Percentiles rank a stretch among this genome's conserved stretches.
Evolutionary conservation across 192 early-diverging fungal genomes (phyloP).

Genomic region (Entomortierella beljakovae): DNA sequence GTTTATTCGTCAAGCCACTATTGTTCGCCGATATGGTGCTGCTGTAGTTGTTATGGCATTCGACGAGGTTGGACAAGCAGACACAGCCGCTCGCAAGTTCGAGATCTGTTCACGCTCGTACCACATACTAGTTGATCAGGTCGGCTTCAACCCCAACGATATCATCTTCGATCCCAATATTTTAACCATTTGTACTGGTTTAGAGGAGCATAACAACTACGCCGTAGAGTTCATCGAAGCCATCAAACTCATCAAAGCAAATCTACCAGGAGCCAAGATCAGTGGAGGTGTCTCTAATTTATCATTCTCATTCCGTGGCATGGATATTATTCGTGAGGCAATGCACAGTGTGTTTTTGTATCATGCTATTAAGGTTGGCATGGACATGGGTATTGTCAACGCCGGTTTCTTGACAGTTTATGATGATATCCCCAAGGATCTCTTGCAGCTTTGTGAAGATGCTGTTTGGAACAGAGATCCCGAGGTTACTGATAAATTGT

Average conservation of each 20-base stretch:
- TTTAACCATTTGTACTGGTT: conserved; percentile 94
- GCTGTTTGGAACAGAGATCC: conserved; percentile 94
- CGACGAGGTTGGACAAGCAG: conserved; percentile 95
- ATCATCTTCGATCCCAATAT: conserved; percentile 95
- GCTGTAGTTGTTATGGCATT: conserved; percentile 98
- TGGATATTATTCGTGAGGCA: conserved; percentile 90
- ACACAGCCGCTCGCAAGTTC: conserved; percentile 84
- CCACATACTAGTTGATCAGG: conserved; percentile 83
- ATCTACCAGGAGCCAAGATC: conserved; percentile 90
- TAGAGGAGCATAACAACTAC: conserved; percentile 98
- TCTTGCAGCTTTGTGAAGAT: conserved; percentile 91
- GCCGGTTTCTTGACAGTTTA: conserved; percentile 97
- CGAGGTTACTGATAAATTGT: conserved; percentile 93
- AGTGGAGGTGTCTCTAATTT: conserved; percentile 98
- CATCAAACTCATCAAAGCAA: conserved; percentile 78
- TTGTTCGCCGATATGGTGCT: conserved; percentile 92
- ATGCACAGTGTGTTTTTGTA: conserved; percentile 96
- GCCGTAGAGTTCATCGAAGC: conserved; percentile 94
- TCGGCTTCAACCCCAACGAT: conserved; percentile 89
- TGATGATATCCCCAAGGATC: conserved; percentile 95
- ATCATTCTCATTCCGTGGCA: conserved; percentile 97
- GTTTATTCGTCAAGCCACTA: conserved; percentile 90
- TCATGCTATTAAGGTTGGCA: conserved; percentile 68
- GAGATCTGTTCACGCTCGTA: conserved; percentile 93
- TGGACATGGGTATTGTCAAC: conserved; percentile 99